These are phyloP conservation scores for Pulveroboletus frians DNA, from an alignment of 768 basidiomycete species.

Conservation along the genomic window DNA sequence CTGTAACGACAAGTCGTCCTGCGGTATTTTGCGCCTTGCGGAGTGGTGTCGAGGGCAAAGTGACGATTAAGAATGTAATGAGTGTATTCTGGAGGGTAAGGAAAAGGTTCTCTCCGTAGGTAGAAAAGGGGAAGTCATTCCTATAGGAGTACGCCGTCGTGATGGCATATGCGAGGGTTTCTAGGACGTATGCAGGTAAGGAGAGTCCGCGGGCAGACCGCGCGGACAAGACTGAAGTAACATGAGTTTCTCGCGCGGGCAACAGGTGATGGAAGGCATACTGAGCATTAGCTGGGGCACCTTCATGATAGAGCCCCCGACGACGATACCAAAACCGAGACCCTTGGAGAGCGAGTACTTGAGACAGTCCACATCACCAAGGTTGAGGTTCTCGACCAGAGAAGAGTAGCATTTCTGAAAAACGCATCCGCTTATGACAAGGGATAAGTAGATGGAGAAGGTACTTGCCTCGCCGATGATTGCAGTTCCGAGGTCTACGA, in stretches of 20 bases:
- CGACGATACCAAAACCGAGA: slow-evolving; percentile 86
- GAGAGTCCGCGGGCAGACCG: slow-evolving; percentile 85
- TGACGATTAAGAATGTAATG: slow-evolving; percentile 84
- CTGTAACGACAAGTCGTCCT: slow-evolving; percentile 29
- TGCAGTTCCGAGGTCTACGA: slow-evolving; percentile 74
- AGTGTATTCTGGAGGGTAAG: slow-evolving; percentile 82
- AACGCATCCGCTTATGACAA: background rate
- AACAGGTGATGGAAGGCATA: slow-evolving; percentile 32
- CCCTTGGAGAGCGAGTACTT: slow-evolving; percentile 92
- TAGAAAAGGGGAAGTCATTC: slow-evolving; percentile 88
- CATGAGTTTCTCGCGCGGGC: background rate
- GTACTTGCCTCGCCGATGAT: slow-evolving; percentile 71
- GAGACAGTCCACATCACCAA: slow-evolving; percentile 75
- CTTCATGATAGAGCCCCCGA: slow-evolving; percentile 93
- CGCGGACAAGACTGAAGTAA: slow-evolving; percentile 54
- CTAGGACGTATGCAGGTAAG: slow-evolving; percentile 80
- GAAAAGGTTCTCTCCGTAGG: slow-evolving; percentile 97
- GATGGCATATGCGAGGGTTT: slow-evolving; percentile 88
- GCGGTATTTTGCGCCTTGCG: slow-evolving; percentile 24
- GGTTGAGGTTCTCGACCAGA: slow-evolving; percentile 79
- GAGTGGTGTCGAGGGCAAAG: slow-evolving; percentile 41
- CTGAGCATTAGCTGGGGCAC: slow-evolving; percentile 88
- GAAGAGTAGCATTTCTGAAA: slow-evolving; percentile 86
- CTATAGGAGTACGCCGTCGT: slow-evolving; percentile 83
- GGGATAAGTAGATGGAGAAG: background rate